Base-by-base conservation (phyloP, 345 rosid genomes). In the Lepidium sativum region DNA sequence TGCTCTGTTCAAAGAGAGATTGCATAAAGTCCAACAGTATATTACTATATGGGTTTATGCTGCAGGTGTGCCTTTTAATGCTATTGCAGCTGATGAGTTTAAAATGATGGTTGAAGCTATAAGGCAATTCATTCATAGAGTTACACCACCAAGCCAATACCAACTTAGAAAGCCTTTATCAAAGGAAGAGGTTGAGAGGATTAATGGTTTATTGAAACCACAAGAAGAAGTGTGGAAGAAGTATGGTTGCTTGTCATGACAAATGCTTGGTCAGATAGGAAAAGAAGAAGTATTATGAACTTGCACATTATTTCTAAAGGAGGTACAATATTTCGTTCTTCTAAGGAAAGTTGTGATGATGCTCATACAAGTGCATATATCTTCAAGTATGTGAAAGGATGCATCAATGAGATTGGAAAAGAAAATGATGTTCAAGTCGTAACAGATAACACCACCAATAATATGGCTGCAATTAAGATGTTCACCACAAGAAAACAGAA, bases 271-370 rank as follows among this genome's bases (percentile, higher is more conserved):
- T 0, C 21, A 0, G 41, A 47, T 47, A 4, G 34, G 7, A 62
- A 47, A 18, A 44, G 54, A 59, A 42, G 39, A 21, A 59, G 64
- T 10, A 59, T 59, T 2, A 54, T 54, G 60, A 54, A 54, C 10
- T 60, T 60, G 51, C 42, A 52, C 4, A 14, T 59, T 6, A 59
- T 27, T 6, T n/a, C 6, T 5, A 41, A 20, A 60, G 18, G 31
- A 44, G 65, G 42, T 6, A 60, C 42, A 1, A 43, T 45, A 8
- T 60, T 60, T 13, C 20, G 0, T 3, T 60, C 41, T 43, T 60
- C 53, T 60, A 60, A 43, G 9, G 48, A 57, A 3, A 23, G 48
- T 25, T 57, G 35, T 1, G 6, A 39, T 20, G 47, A 39, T 3
- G 8, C 35, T 14, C 49, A 57, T 57, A 57, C 49, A 9, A 9